A percentile compares a stretch with the other conserved stretches of the same genome.
These are phyloP conservation scores for Craspedostauros australis DNA, from an alignment of 108 stramenopile species.

Conservation along the genomic window DNA sequence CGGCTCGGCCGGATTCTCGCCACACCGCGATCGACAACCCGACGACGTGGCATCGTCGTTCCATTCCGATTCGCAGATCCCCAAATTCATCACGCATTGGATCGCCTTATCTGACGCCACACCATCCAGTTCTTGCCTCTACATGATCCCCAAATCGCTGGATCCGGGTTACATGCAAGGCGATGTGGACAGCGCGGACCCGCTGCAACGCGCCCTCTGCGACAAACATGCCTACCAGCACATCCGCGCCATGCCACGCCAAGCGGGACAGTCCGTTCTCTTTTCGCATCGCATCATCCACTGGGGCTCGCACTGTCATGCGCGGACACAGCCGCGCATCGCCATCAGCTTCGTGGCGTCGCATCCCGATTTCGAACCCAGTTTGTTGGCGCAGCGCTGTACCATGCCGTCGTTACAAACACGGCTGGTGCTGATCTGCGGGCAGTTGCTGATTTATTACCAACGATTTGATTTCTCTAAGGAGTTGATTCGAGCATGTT, in stretches of 20 bases:
- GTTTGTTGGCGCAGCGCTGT: slow-evolving; percentile 29
- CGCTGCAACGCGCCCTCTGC: slow-evolving; percentile 45
- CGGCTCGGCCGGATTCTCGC: slow-evolving; percentile 48
- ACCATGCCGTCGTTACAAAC: slow-evolving; percentile 45
- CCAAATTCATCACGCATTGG: slow-evolving; percentile 75
- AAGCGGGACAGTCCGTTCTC: slow-evolving; percentile 48
- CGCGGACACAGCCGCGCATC: slow-evolving; percentile 30
- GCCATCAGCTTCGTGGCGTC: slow-evolving; percentile 72
- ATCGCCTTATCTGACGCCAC: slow-evolving; percentile 59
- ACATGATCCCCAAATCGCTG: slow-evolving; percentile 55
- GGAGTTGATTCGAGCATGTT: slow-evolving; percentile 41
- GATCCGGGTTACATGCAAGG: slow-evolving; percentile 68
- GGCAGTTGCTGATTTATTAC: slow-evolving; percentile 69
- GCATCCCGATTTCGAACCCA: slow-evolving; percentile 53
- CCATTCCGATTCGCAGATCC: slow-evolving; percentile 29
- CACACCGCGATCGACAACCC: slow-evolving; percentile 74
- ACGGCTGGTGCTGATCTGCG: slow-evolving; percentile 67
- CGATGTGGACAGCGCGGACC: slow-evolving; percentile 43
- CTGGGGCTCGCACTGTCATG: slow-evolving; percentile 63
- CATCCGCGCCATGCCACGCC: slow-evolving; percentile 57
- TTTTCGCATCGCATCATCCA: slow-evolving; percentile 74
- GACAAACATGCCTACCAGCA: slow-evolving; percentile 66
- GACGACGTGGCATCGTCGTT: slow-evolving; percentile 18
- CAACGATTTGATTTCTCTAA: slow-evolving; percentile 56
- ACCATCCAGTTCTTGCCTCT: slow-evolving; percentile 62